Conservation (phyloP, 2,329 filamentous ascomycete species). For the Orbilia oligospora region DNA sequence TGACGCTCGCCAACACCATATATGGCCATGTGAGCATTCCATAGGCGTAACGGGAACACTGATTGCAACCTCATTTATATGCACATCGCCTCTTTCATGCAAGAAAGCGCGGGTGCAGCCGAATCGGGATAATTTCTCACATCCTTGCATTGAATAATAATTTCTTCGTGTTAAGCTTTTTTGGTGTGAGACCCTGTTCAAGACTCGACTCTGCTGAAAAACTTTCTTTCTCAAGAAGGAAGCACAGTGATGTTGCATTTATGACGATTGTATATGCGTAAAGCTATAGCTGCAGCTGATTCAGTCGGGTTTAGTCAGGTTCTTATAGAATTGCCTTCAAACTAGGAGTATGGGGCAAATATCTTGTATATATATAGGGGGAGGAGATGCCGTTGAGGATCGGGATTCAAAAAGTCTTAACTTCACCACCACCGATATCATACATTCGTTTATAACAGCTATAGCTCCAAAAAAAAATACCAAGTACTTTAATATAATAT, state of each 20-base stretch:
- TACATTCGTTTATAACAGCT: not conserved
- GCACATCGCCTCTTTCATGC: constrained; percentile 8
- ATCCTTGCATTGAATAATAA: constrained; percentile 22
- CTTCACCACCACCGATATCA: not conserved
- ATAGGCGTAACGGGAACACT: constrained; percentile 22
- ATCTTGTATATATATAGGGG: constrained; percentile 17
- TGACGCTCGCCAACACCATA: constrained; percentile 21
- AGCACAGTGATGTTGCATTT: constrained; percentile 29
- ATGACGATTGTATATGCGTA: constrained; percentile 17
- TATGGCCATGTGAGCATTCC: constrained; percentile 13
- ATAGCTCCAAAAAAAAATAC: not conserved
- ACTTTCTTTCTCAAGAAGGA: constrained; percentile 3
- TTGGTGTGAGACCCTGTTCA: constrained; percentile 25
- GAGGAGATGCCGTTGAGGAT: not conserved
- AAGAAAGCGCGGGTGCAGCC: constrained; percentile 10
- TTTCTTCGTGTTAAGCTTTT: constrained; percentile 27
- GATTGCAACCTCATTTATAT: constrained; percentile 30
- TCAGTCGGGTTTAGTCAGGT: not conserved
- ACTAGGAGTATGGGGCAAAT: not conserved
- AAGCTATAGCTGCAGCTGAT: not conserved
- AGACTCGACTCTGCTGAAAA: constrained; percentile 13
- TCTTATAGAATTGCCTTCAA: constrained; percentile 24
- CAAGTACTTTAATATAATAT: constrained; percentile 3
- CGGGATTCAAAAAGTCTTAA: constrained; percentile 1
- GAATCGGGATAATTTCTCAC: constrained; percentile 32